Conservation (phyloP, 2,329 filamentous ascomycete species). For the Eutypa lata region DNA sequence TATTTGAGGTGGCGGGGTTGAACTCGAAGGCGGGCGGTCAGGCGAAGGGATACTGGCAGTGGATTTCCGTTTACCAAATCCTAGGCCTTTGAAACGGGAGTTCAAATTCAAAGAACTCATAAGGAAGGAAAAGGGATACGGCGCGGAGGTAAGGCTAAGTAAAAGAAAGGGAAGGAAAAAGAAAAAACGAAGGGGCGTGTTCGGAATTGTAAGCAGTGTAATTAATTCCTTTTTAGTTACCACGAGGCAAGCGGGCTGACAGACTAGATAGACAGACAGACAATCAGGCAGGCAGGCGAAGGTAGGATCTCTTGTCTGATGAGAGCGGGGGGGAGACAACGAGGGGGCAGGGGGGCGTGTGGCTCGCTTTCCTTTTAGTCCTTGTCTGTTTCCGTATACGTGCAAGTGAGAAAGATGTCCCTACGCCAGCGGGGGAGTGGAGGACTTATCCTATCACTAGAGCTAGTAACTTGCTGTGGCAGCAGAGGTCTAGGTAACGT, state of each 20-base stretch:
- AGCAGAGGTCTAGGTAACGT: too few species aligned
- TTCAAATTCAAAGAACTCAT: slow-evolving; percentile 84
- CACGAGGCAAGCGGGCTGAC: slow-evolving; percentile 4
- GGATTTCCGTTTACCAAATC: slow-evolving; percentile 78
- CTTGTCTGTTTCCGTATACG: neutral
- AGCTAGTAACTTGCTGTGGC: too few species aligned
- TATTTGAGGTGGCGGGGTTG: slow-evolving; percentile 48
- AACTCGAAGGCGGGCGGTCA: slow-evolving; percentile 34
- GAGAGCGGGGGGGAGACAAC: neutral
- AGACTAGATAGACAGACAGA: slow-evolving; percentile 1
- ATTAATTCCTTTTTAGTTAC: slow-evolving; percentile 1
- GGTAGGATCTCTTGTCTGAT: neutral
- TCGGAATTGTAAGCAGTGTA: neutral
- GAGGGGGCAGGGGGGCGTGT: neutral
- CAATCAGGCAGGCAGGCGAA: neutral
- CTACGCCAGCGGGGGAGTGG: neutral
- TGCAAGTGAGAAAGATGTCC: neutral
- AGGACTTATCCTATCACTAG: too few species aligned
- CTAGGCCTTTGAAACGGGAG: slow-evolving; percentile 74
- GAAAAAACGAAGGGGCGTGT: slow-evolving; percentile 4
- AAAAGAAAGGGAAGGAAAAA: slow-evolving; percentile 18
- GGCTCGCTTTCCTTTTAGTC: neutral
- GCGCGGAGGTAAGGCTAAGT: slow-evolving; percentile 5
- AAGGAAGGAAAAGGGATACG: slow-evolving; percentile 33
- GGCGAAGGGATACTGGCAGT: slow-evolving; percentile 56